These are phyloP conservation scores for Stachybotrys chlorohalonatus DNA, from an alignment of 2,329 filamentous ascomycete genomes.

Conservation along the genomic window DNA sequence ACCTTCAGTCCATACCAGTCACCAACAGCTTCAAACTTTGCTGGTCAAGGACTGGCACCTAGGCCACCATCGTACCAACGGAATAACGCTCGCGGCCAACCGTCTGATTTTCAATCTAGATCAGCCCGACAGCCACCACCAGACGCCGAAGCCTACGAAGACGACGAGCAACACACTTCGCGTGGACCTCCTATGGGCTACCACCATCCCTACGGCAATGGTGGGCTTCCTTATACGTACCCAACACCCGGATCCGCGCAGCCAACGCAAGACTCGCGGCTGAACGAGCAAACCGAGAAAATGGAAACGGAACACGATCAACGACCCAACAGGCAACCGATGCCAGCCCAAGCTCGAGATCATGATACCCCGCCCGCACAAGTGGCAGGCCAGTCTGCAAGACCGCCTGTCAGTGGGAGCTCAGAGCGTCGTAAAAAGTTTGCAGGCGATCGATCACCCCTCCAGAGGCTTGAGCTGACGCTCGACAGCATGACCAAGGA, in stretches of 20 bases:
- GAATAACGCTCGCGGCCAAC: not conserved
- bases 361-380: not conserved
- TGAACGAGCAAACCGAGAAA: not conserved
- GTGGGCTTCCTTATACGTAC: slow-evolving; percentile 14
- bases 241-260: slow-evolving; percentile 6
- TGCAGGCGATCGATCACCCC: slow-evolving; percentile 76
- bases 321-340: not conserved
- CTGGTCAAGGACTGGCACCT: slow-evolving; percentile 44
- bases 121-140: slow-evolving; percentile 4
- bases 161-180: slow-evolving; percentile 30
- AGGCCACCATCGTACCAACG: slow-evolving; percentile 50
- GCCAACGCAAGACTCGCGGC: slow-evolving; percentile 1
- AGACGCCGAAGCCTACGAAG: slow-evolving; percentile 28
- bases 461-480: slow-evolving; percentile 88
- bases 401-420: slow-evolving; percentile 26
- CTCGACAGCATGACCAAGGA: slow-evolving; percentile 92
- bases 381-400: slow-evolving; percentile 20
- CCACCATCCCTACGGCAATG: slow-evolving; percentile 32
- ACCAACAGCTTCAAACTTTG: slow-evolving; percentile 41
- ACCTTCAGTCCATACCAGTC: slow-evolving; percentile 50
- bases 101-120: slow-evolving; percentile 21
- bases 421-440: slow-evolving; percentile 47
- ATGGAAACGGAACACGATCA: slow-evolving; percentile 14
- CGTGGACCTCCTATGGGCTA: slow-evolving; percentile 50
- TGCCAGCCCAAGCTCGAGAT: not conserved